Conservation (phyloP, 176 grass and related monocot species). For the Pharus latifolius region DNA sequence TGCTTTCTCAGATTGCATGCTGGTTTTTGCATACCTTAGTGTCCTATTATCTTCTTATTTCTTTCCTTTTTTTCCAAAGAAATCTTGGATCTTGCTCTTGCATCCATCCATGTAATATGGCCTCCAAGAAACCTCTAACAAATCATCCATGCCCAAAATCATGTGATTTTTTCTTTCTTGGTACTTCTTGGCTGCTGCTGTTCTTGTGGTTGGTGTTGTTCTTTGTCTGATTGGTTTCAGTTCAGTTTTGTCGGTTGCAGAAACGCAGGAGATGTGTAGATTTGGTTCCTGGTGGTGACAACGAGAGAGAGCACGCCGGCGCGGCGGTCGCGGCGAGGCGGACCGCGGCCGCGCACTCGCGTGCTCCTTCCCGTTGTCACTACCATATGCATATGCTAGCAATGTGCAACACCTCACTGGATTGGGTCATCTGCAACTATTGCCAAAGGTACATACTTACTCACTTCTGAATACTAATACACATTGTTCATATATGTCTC, state of each 20-base stretch:
- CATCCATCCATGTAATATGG: too few relatives aligned
- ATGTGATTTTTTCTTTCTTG: neutral
- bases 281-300: conserved; percentile 1
- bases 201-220: neutral
- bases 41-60: neutral
- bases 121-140: too few relatives aligned
- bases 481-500: too few relatives aligned
- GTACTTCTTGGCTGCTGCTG: neutral
- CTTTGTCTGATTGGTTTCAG: neutral
- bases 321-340: neutral
- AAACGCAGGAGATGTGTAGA: neutral
- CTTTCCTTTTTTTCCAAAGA: neutral
- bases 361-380: conserved; percentile 14
- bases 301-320: conserved; percentile 24
- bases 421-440: neutral
- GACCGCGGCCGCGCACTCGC: neutral
- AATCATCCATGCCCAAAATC: neutral
- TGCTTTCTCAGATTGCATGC: neutral
- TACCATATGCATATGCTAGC: neutral
- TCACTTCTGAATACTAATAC: too few relatives aligned
- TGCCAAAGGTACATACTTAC: neutral
- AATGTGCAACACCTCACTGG: neutral
- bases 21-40: too few relatives aligned
- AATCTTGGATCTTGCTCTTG: neutral
- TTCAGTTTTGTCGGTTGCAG: neutral